Evolutionary conservation across 495 filamentous ascomycete species (phyloP), one percentile per base, ranked within the genome.

Genomic region (Penicillium roqueforti): DNA sequence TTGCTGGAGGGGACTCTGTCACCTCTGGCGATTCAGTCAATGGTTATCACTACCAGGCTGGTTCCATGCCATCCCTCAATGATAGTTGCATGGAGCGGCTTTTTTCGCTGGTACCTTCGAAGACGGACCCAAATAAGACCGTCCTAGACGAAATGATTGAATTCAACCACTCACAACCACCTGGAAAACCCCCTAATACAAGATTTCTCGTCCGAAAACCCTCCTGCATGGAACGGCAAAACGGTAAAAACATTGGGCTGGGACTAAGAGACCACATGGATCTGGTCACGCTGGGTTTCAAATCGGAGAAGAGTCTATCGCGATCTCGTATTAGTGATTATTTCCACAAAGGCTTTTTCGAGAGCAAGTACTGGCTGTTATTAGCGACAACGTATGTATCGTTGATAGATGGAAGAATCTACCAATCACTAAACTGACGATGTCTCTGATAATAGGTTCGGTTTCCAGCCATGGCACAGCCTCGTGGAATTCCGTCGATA

Each of bases 381-480:
- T 62, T 68, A 56, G 53, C 67, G 19, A 71, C 71, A 0, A 76
- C 66, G 69, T 73, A 45, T 22, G 59, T 28, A 7, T 25, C 20
- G 9, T 18, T 18, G n/a, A 28, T 18, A 16, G 42, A 54, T 19
- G 23, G 23, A 45, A 4, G 26, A 16, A 16, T 10, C 39, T 3
- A 6, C 19, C 23, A 28, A 41, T 22, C 26, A 36, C 18, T 34
- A 19, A 39, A 29, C 32, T 49, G 14, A 32, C 6, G 39, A 13
- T 22, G 32, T 13, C 31, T 20, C 22, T n/a, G 29, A 18, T 47
- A 37, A 54, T 41, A 69, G 63, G 13, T 70, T 70, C 57, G 68
- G 68, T n/a, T 72, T 78, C 57, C 62, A 72, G 51, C 68, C 70
- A 14, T 70, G 66, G 55, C 72, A 78, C 59, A 72, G 68, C 54